Percentiles rank a stretch among this genome's conserved stretches.
Conservation (phyloP, 2,329 filamentous ascomycete genomes). For the Pezicula rhizophila region DNA sequence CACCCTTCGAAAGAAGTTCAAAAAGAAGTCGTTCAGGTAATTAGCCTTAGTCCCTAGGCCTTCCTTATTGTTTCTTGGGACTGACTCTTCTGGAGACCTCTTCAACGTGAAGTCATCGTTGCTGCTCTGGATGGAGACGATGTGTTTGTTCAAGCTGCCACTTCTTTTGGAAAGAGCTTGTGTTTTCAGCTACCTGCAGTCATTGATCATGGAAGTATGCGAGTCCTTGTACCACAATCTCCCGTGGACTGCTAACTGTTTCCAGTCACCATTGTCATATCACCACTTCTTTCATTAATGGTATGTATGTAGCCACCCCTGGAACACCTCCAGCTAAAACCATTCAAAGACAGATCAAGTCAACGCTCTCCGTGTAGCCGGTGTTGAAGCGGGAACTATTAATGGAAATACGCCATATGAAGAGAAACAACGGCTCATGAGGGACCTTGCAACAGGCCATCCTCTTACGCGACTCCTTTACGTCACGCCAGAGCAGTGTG, state of each 20-base stretch:
- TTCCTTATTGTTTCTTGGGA: not conserved
- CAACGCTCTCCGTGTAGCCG: constrained; percentile 65
- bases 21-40: constrained; percentile 67
- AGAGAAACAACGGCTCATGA: constrained; percentile 64
- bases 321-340: not conserved
- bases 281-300: constrained; percentile 85
- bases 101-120: constrained; percentile 81
- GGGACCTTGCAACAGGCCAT: constrained; percentile 82
- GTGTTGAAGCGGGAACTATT: constrained; percentile 76
- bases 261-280: constrained; percentile 81
- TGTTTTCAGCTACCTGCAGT: constrained; percentile 91
- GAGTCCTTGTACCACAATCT: constrained; percentile 30
- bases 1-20: constrained; percentile 67
- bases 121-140: constrained; percentile 77
- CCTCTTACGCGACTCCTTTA: constrained; percentile 80
- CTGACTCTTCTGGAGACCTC: constrained; percentile 48
- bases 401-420: constrained; percentile 70
- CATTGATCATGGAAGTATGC: constrained; percentile 71
- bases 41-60: not conserved
- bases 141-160: constrained; percentile 89
- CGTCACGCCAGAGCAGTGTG: constrained; percentile 87
- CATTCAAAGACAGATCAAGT: constrained; percentile 77
- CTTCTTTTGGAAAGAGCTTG: constrained; percentile 85
- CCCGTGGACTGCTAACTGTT: constrained; percentile 11
- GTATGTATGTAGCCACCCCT: constrained; percentile 34